These are phyloP conservation scores for Botrytis squamosa DNA, from an alignment of 2,329 filamentous ascomycete genomes.

Conservation along the genomic window DNA sequence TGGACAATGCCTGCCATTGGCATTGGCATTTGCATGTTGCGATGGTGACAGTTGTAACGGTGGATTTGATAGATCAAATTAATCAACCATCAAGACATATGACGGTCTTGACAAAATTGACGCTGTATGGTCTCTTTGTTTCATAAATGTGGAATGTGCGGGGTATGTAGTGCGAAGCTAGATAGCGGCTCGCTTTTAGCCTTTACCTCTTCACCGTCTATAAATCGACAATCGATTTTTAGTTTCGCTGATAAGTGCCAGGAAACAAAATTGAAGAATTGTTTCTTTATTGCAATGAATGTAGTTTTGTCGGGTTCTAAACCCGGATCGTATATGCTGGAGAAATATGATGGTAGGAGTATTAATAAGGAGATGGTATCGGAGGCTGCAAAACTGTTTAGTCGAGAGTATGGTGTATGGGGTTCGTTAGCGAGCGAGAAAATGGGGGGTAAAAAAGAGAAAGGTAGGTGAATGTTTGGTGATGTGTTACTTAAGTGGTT, in stretches of 20 bases:
- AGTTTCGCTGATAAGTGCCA: background rate
- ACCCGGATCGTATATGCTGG: background rate
- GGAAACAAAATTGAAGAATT: background rate
- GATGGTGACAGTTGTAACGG: background rate
- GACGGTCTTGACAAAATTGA: background rate
- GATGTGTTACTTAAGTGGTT: background rate
- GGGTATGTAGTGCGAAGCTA: background rate
- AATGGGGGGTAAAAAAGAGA: background rate
- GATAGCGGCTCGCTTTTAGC: background rate
- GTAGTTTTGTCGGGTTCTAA: background rate
- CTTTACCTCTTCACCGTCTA: background rate
- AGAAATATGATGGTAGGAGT: background rate
- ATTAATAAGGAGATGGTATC: background rate
- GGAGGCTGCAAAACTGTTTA: background rate
- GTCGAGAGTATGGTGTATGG: background rate
- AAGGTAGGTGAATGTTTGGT: background rate
- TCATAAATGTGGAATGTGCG: background rate
- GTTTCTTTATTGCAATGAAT: background rate
- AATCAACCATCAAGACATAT: background rate
- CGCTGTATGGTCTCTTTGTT: background rate
- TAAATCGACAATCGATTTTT: background rate
- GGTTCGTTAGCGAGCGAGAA: background rate
- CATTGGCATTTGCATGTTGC: background rate
- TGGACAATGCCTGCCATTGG: background rate
- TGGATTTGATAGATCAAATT: background rate